Evolutionary conservation across 1,284 basidiomycete genomes (phyloP).

Genomic region (Austropuccinia psidii): DNA sequence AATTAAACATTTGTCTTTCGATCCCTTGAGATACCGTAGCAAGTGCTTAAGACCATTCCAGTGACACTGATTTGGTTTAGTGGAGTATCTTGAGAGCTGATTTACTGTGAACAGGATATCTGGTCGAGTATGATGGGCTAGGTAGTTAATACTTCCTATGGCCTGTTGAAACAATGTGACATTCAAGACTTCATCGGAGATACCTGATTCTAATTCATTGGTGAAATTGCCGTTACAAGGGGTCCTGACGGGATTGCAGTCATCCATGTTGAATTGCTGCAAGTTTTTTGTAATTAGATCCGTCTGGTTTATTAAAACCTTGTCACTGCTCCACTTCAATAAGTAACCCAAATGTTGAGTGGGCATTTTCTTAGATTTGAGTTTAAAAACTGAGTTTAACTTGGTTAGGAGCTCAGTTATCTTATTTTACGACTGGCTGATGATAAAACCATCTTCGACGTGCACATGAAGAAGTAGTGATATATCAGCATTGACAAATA

Average conservation of each 20-base stretch:
- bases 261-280: background rate
- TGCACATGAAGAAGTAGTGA: background rate
- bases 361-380: background rate
- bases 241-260: background rate
- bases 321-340: background rate
- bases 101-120: slow-evolving; percentile 4
- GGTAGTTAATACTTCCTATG: background rate
- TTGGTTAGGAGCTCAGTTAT: background rate
- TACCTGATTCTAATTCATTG: background rate
- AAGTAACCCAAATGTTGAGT: slow-evolving; percentile 1
- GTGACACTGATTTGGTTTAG: background rate
- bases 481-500: background rate
- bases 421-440: background rate
- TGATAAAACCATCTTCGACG: background rate
- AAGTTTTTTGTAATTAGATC: background rate
- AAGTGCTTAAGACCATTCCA: background rate
- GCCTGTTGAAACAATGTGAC: too few relatives aligned
- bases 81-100: background rate
- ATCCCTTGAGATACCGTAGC: background rate
- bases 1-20: background rate
- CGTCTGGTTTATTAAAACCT: background rate
- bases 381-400: background rate
- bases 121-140: background rate
- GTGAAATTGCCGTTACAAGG: too few relatives aligned
- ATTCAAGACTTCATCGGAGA: too few relatives aligned